A percentile compares a stretch with the other conserved stretches of the same genome.
phyloP scores from a whole-genome alignment of 2,329 filamentous ascomycete genomes.

The Bipolaris zeicola region DNA sequence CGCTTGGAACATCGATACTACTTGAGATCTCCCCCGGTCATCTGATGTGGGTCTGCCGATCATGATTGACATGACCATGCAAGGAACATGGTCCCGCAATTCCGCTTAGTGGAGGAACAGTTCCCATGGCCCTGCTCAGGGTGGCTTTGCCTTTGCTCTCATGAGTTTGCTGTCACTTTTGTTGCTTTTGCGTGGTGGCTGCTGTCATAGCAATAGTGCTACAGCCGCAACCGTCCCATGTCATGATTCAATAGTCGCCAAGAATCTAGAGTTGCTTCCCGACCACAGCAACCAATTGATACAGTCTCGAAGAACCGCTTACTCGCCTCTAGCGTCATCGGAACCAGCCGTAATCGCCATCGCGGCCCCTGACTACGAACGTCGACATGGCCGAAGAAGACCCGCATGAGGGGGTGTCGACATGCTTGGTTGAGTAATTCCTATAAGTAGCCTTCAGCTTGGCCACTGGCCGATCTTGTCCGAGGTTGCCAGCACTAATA shows the following conservation, averaged over 20 bases:
- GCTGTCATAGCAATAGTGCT: not conserved
- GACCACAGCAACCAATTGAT: not conserved
- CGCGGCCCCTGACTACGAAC: constrained; percentile 6
- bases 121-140: not conserved
- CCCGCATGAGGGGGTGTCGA: not conserved
- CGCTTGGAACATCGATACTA: not conserved
- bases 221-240: not conserved
- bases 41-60: constrained; percentile 7
- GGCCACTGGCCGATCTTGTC: constrained; percentile 6
- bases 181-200: not conserved
- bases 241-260: not conserved
- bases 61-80: constrained; percentile 4
- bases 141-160: not conserved
- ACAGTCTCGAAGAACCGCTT: not conserved
- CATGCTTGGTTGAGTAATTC: not conserved
- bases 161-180: too few species aligned
- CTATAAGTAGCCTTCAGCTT: not conserved
- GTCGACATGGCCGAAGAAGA: constrained; percentile 5
- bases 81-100: not conserved
- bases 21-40: not conserved
- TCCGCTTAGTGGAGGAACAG: not conserved
- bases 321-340: not conserved
- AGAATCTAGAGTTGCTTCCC: constrained; percentile 1
- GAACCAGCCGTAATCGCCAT: not conserved
- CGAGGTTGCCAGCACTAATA: not conserved